Base-by-base conservation (phyloP, 495 filamentous ascomycete species). In the Clavariopsis aquatica region DNA sequence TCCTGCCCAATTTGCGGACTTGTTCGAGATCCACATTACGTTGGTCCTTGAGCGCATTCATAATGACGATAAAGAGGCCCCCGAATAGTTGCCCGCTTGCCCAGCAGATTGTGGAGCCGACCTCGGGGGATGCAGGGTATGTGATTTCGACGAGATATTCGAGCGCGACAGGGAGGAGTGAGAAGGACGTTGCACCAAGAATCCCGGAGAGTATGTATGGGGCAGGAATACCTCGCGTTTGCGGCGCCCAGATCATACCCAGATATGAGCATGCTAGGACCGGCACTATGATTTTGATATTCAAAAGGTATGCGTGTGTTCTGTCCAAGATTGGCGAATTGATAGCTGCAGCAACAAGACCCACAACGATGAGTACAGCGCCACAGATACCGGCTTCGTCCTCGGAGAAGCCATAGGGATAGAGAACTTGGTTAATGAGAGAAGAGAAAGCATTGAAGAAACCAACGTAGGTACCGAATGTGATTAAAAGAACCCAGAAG, bases 391-490 rank as follows among this genome's bases (percentile, higher is more conserved):
- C 94, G 41, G 93, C 89, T 43, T 96, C 82, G 46, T 86, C 86
- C 73, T 93, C 89, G 56, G 77, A 82, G 82, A 87, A 96, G 65
- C 81, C 84, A 78, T 96, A 89, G 0, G 94, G 94, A 8, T 83
- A 76, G 59, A 98, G 83, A 74, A 98, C 89, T 72, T 96, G 92
- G 79, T 92, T 95, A 1, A 98, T 80, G 4, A 98, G 85, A 15
- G 90, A 89, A 51, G 93, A 95, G 70, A 92, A 77, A 74, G 87
- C 87, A 81, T 96, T 97, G 84, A 98, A 98, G 79, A 93, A 87
- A 46, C 87, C 90, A 64, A 97, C 90, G 77, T 93, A 96, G 72
- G 93, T 73, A 51, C 83, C 76, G 77, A 93, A 98, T 54, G 91
- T 85, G 63, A 90, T 63, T 38, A 90, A 74, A 71, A 95, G 77